Evolutionary conservation across 169 alveolate species (phyloP).

Genomic region (Eimeria maxima): DNA sequence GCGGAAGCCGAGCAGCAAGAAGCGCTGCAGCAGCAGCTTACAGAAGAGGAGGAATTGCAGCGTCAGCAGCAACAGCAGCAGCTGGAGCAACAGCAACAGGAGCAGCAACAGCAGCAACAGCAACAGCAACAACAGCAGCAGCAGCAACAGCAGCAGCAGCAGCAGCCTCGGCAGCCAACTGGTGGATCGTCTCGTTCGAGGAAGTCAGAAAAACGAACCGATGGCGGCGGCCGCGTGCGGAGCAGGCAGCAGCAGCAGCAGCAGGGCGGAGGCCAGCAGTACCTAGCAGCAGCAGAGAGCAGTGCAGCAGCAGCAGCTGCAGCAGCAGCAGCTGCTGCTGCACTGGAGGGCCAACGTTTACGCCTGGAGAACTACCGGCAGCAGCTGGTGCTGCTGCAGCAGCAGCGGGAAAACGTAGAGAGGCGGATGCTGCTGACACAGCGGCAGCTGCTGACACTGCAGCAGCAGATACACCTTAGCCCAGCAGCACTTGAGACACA

Average conservation of each 20-base stretch:
- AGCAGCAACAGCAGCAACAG: constrained; percentile 55
- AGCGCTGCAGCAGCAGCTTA: not conserved
- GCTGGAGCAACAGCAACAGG: constrained; percentile 9
- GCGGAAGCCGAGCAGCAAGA: constrained; percentile 68
- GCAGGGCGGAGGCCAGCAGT: not conserved
- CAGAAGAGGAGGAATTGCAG: not conserved
- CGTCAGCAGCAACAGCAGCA: constrained; percentile 1
- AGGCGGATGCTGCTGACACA: constrained; percentile 64
- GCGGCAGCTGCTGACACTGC: constrained; percentile 60
- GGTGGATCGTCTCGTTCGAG: not conserved
- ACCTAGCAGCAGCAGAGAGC: not conserved
- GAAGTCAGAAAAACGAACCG: constrained; percentile 43
- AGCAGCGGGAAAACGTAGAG: constrained; percentile 65
- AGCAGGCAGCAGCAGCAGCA: constrained; percentile 70
- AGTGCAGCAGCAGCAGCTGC: constrained; percentile 11
- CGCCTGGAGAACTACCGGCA: constrained; percentile 53
- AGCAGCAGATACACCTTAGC: constrained; percentile 68
- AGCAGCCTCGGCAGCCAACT: not conserved
- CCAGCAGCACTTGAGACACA: not conserved
- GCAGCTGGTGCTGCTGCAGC: constrained; percentile 75
- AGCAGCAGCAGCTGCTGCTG: constrained; percentile 29
- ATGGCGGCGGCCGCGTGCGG: constrained; percentile 48
- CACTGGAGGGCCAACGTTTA: constrained; percentile 37
- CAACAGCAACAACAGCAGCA: not conserved
- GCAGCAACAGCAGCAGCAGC: constrained; percentile 57